Evolutionary conservation across 2,329 filamentous ascomycete genomes (phyloP).

Genomic region (Cadophora sp.): DNA sequence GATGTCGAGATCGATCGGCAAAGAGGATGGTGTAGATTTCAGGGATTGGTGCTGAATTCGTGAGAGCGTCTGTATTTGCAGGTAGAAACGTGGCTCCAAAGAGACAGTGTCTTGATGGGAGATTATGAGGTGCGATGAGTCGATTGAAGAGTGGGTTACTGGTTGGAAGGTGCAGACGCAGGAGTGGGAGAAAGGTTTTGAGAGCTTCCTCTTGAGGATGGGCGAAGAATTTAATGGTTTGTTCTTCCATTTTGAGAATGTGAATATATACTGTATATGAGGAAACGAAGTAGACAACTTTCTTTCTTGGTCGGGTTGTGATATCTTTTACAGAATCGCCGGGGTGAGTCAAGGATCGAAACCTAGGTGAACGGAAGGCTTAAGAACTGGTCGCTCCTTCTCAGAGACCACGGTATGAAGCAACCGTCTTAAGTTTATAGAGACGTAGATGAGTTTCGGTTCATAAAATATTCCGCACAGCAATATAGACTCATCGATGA

Average conservation of each 20-base stretch:
- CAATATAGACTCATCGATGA: background rate
- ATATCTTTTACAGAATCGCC: too few relatives aligned
- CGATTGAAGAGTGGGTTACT: slow-evolving; percentile 41
- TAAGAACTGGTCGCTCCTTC: too few relatives aligned
- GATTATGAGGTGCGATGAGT: slow-evolving; percentile 41
- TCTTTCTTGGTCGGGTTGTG: background rate
- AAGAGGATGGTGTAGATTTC: slow-evolving; percentile 40
- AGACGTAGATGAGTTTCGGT: too few relatives aligned
- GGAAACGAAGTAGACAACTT: background rate
- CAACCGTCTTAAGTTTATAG: too few relatives aligned
- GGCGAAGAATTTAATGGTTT: slow-evolving; percentile 24
- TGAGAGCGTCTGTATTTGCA: slow-evolving; percentile 14
- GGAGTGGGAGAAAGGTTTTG: slow-evolving; percentile 33
- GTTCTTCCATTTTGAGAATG: background rate
- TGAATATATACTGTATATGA: too few relatives aligned
- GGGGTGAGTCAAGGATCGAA: too few relatives aligned
- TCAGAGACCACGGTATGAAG: too few relatives aligned
- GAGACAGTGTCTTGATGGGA: slow-evolving; percentile 37
- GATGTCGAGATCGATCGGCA: slow-evolving; percentile 40
- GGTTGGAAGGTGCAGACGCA: slow-evolving; percentile 37
- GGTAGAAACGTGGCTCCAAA: slow-evolving; percentile 41
- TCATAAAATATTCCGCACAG: too few relatives aligned
- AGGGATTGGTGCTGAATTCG: slow-evolving; percentile 1
- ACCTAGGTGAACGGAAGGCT: too few relatives aligned
- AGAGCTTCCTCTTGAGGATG: slow-evolving; percentile 33